Evolutionary conservation across 1,284 basidiomycete genomes (phyloP), one percentile per base, ranked within the genome.

Genomic region (Fomitiporia mediterranea): DNA sequence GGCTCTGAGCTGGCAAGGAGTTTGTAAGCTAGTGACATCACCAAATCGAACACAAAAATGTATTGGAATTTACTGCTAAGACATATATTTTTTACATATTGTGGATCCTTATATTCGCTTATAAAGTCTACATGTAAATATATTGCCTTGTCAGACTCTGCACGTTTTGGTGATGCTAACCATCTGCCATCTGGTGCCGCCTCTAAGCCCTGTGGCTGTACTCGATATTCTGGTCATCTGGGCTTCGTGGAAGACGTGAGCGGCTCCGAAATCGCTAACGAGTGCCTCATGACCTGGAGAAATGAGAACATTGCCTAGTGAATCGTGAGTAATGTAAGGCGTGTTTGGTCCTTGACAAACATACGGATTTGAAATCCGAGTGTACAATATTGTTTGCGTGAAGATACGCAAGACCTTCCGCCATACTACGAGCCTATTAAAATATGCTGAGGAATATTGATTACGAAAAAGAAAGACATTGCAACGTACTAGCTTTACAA

Each of bases 381-480:
- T 50, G 48, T 19, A 35, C 30, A 25, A 50, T 35, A 37, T 35
- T 21, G 11, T 35, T n/a, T 25, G 4, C 3, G 23, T 50, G 48
- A 7, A 50, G 30, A 37, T 50, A 50, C n/a, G 48, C 48, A 13
- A 50, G 48, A 17, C 48, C 48, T 9, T 32, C 21, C 37, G 48
- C 48, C 37, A 50, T 50, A 21, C 30, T 32, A 11, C 32, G 48
- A 9, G 37, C 19, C 48, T 50, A 50, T 50, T 32, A 21, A 7
- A 11, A 34, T 9, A 50, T 13, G 28, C 7, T 50, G n/a, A 50
- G 11, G 7, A 19, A 8, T 9, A n/a, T 9, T 2, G n/a, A n/a
- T 17, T 9, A 9, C 28, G 9, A 28, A 30, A 40, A 7, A 50
- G 13, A 13, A 17, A 17, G 25, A 19, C 39, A 40, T 42, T 7